These are phyloP conservation scores for Oryza meridionalis DNA, from an alignment of 176 grass and related monocot species.

Conservation along the genomic window DNA sequence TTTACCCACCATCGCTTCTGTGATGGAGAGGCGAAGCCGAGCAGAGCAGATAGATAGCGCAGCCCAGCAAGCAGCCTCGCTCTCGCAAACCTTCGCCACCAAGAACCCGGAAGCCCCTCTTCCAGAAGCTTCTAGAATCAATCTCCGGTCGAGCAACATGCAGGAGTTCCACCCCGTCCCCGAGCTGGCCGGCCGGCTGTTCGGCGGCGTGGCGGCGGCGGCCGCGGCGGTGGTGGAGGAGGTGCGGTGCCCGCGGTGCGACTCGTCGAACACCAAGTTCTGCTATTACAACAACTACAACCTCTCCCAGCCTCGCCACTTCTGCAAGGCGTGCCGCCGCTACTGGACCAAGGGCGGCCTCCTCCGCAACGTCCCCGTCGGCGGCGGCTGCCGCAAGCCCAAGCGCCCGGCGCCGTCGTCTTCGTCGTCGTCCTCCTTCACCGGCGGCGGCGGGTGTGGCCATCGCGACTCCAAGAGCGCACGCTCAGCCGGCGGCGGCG, in stretches of 20 bases:
- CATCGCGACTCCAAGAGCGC: constrained; percentile 3
- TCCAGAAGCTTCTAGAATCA: constrained; percentile 34
- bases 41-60: background rate
- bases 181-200: constrained; percentile 23
- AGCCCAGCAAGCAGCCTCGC: background rate
- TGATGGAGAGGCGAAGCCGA: background rate
- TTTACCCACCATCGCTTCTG: background rate
- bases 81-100: background rate
- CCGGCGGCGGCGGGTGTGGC: background rate
- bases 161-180: constrained; percentile 51
- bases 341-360: constrained; percentile 76
- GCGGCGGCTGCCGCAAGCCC: constrained; percentile 52
- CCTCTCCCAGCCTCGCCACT: constrained; percentile 70
- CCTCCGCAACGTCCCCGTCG: constrained; percentile 58
- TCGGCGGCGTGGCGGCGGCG: background rate
- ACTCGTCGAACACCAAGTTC: constrained; percentile 77
- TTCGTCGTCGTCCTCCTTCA: background rate
- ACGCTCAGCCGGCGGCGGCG: background rate
- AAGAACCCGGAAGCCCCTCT: background rate
- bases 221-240: constrained; percentile 18
- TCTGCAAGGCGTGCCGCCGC: constrained; percentile 69
- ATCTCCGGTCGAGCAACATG: constrained; percentile 15
- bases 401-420: background rate
- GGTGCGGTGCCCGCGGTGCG: constrained; percentile 67
- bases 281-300: constrained; percentile 86